These are phyloP conservation scores for Fusarium pilosicola DNA, from an alignment of 2,329 filamentous ascomycete species.

Conservation along the genomic window DNA sequence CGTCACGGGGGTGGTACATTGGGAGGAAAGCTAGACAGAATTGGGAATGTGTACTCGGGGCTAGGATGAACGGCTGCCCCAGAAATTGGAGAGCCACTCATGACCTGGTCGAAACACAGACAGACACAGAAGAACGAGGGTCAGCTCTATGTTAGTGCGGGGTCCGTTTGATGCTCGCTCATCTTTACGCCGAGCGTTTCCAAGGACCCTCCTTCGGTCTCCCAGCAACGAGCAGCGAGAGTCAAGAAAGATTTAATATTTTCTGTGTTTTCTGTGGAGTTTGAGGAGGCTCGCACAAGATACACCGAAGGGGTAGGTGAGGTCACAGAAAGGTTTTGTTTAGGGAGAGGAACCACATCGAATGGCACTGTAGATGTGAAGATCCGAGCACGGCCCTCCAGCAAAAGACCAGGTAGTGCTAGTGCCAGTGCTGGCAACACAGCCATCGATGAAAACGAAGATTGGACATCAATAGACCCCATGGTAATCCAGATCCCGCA, in stretches of 20 bases:
- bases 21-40: constrained; percentile 4
- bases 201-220: constrained; percentile 9
- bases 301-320: background rate
- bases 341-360: constrained; percentile 4
- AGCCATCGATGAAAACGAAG: constrained; percentile 11
- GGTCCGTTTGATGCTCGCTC: constrained; percentile 39
- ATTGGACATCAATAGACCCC: background rate
- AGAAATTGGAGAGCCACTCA: constrained; percentile 34
- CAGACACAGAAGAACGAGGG: constrained; percentile 3
- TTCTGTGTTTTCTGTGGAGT: background rate
- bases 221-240: constrained; percentile 18
- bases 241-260: background rate
- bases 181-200: constrained; percentile 40
- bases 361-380: constrained; percentile 19
- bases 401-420: background rate
- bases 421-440: constrained; percentile 3
- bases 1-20: constrained; percentile 29
- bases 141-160: constrained; percentile 30
- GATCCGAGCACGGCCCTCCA: constrained; percentile 16
- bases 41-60: constrained; percentile 1
- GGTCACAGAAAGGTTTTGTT: background rate
- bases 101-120: constrained; percentile 1
- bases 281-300: background rate
- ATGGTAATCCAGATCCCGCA: background rate
- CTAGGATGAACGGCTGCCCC: constrained; percentile 38